Base-by-base conservation (phyloP, 441 rosid genomes). In the Capsella rubella region DNA sequence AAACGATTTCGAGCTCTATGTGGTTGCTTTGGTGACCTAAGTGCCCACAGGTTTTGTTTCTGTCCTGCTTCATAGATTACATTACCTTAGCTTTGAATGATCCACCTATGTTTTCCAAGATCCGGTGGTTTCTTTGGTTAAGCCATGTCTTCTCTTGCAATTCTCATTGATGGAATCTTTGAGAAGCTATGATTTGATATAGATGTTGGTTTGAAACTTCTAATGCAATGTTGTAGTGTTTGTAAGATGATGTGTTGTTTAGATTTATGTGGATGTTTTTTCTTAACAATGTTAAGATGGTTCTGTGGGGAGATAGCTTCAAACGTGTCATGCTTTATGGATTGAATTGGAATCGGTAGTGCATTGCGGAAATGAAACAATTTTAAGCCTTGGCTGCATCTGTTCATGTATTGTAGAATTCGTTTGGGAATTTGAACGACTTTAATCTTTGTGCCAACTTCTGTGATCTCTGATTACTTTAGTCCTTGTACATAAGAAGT, bases 401-500 rank as follows among this genome's bases (percentile, higher is more conserved):
- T 14, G 16, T 43, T 14, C 16, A 34, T 56, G 8, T 45, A 58
- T 34, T 34, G 39, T 40, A 9, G 0, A 53, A 7, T 69, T 42
- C 1, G 54, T 53, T 16, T 18, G 8, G 42, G 57, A 27, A 51
- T 1, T 52, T 34, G 27, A 51, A 31, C 2, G 21, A 42, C 25
- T 25, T 42, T 29, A 18, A 59, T 8, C 9, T 67, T 0, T 29
- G 15, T 50, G 53, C 43, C 9, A 16, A 35, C 52, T 55, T 49
- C 40, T 25, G 51, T 60, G 42, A 10, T 67, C 15, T 60, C 29
- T 14, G 57, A 4, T 64, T 37, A 28, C 11, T 46, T 4, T 6
- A 35, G 14, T 15, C 10, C 53, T 61, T 60, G 3, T 27, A 59
- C 37, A 69, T 67, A 42, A 55, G 58, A n/a, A 67, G 31, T 49